Conservation (phyloP, 2,329 filamentous ascomycete species). For the Xylaria sp. region DNA sequence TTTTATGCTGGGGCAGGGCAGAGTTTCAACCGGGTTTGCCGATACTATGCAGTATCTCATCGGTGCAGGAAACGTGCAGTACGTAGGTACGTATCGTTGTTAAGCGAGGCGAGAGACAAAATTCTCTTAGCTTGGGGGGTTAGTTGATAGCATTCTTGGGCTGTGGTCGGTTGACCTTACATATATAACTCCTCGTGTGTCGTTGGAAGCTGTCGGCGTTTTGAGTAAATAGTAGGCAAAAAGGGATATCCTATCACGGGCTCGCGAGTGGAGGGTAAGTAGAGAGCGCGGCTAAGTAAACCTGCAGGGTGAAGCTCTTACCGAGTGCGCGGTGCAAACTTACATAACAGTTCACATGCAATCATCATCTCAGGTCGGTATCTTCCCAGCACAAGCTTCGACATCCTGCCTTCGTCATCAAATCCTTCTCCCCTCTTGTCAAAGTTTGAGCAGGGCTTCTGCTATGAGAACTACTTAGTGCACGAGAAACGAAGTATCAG, state of each 20-base stretch:
- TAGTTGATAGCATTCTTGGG: not conserved
- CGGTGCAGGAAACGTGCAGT: not conserved
- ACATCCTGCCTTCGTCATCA: not conserved
- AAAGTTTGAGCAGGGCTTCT: too few species aligned
- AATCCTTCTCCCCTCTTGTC: too few species aligned
- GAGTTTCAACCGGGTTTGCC: constrained; percentile 34
- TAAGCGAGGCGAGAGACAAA: not conserved
- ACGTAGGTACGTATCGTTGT: not conserved
- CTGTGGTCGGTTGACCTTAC: too few species aligned
- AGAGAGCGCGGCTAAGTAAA: not conserved
- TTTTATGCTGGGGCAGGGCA: constrained; percentile 32
- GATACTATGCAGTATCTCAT: not conserved
- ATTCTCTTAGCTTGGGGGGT: not conserved
- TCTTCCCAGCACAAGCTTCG: not conserved
- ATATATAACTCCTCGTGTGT: too few species aligned
- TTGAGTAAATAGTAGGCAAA: not conserved
- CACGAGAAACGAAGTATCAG: not conserved
- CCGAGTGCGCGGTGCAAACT: not conserved
- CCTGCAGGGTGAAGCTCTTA: not conserved
- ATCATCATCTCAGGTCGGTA: not conserved
- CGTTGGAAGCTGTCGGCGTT: not conserved
- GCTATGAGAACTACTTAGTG: too few species aligned
- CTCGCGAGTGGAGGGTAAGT: not conserved
- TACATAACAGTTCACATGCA: constrained; percentile 8
- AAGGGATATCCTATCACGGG: not conserved